A percentile compares a stretch with the other conserved stretches of the same genome.
These are phyloP conservation scores for Dioscorea cayenensis DNA, from an alignment of 116 monocot genomes.

Conservation along the genomic window DNA sequence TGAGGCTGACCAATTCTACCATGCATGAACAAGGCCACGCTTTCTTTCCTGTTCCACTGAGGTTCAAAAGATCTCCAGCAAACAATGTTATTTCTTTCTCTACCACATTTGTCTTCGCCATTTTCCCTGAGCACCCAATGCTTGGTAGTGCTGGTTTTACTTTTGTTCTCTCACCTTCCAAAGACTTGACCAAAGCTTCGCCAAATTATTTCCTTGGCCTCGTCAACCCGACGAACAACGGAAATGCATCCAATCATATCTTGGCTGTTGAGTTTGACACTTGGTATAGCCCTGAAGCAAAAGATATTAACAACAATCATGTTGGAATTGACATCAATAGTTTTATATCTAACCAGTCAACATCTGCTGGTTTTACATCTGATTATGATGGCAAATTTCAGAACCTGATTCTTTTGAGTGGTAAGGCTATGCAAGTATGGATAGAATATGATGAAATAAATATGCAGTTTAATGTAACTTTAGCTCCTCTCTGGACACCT, in stretches of 20 bases:
- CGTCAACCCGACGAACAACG: conserved; percentile 16
- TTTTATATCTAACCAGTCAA: conserved; percentile 12
- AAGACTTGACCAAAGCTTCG: conserved; percentile 13
- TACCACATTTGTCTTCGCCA: conserved; percentile 32
- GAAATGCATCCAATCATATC: conserved; percentile 22
- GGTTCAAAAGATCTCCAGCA: conserved; percentile 1
- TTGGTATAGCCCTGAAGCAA: conserved; percentile 2
- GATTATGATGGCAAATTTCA: conserved; percentile 14
- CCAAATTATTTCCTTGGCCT: conserved; percentile 23
- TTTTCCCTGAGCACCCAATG: conserved; percentile 9
- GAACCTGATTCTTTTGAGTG: conserved; percentile 21
- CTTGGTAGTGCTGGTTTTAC: conserved; percentile 21
- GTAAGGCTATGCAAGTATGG: conserved; percentile 28
- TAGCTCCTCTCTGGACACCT: conserved; percentile 14
- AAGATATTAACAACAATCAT: conserved; percentile 19
- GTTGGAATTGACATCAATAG: conserved; percentile 33
- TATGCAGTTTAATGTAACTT: conserved; percentile 17
- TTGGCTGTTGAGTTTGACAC: conserved; percentile 44
- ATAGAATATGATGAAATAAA: conserved; percentile 22
- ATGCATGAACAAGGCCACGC: neutral
- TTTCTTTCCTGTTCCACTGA: conserved; percentile 2
- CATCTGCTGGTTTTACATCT: conserved; percentile 5
- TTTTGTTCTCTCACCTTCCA: conserved; percentile 17
- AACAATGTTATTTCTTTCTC: conserved; percentile 15
- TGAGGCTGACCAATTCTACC: too few relatives aligned